A percentile compares a stretch with the other conserved stretches of the same genome.
Evolutionary conservation across 2,329 filamentous ascomycete genomes (phyloP).

Genomic region (Pyrenochaeta sp.): DNA sequence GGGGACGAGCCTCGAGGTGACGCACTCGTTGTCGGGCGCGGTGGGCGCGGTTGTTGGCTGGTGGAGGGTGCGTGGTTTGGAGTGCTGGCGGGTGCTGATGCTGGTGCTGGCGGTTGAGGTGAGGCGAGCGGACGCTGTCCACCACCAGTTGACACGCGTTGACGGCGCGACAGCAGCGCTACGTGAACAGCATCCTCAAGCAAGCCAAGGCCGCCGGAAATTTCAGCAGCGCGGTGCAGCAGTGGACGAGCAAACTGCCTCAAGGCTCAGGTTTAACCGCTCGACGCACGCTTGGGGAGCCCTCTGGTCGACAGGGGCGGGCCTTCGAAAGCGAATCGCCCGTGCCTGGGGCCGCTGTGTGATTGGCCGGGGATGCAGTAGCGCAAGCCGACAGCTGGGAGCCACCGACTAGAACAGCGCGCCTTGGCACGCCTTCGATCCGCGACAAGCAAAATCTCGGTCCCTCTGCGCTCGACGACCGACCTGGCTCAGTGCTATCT

Average conservation of each 20-base stretch:
- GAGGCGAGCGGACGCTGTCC: background rate
- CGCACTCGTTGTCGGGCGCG: too few relatives aligned
- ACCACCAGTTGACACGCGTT: too few relatives aligned
- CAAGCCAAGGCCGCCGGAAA: too few relatives aligned
- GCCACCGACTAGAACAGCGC: slow-evolving; percentile 10
- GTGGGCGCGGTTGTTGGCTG: background rate
- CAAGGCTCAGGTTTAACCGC: background rate
- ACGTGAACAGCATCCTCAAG: too few relatives aligned
- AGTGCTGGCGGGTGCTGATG: slow-evolving; percentile 1
- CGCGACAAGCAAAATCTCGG: slow-evolving; percentile 23
- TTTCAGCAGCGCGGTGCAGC: too few relatives aligned
- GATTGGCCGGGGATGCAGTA: slow-evolving; percentile 26
- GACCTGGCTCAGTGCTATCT: background rate
- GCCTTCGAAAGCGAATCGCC: slow-evolving; percentile 19
- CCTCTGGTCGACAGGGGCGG: background rate
- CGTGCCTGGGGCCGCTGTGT: slow-evolving; percentile 4
- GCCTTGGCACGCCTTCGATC: slow-evolving; percentile 18
- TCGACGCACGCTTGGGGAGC: background rate
- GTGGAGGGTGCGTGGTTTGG: background rate
- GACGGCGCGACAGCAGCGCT: too few relatives aligned
- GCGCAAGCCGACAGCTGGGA: slow-evolving; percentile 19
- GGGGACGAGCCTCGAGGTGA: too few relatives aligned
- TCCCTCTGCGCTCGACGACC: slow-evolving; percentile 14
- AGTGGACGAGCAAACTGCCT: too few relatives aligned
- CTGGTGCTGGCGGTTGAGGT: background rate